Base-by-base conservation (phyloP, 1,284 basidiomycete species). In the Laetiporus sulphureus region DNA sequence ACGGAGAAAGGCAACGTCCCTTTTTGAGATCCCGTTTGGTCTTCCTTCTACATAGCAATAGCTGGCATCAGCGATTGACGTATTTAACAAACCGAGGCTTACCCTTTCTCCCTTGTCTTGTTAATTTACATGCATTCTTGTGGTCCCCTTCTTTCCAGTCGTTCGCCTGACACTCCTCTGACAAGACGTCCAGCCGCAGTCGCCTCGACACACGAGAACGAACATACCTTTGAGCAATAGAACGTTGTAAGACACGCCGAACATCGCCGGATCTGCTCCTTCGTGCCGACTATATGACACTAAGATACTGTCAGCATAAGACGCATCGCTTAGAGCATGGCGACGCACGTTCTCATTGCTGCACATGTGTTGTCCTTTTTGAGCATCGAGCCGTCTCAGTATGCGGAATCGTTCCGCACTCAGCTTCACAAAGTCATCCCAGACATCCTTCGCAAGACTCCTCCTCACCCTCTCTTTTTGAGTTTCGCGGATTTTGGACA, bases 121-220 rank as follows among this genome's bases (percentile, higher is more conserved):
- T 68, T 43, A 67, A 41, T 40, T 65, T 62, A 53, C 65, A 67
- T 50, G 63, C 62, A 2, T 43, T 48, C 44, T 60, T 63, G 50
- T 68, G 65, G 15, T 65, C 62, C 19, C 58, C 58, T 41, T 63
- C 60, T 38, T 67, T 66, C 63, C 64, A 66, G 2, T 62, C 61
- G 2, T 46, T 42, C 3, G 50, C 49, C 44, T 66, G 65, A 41
- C 65, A 67, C 44, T 65, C 61, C 42, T 49, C 5, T 19, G 16
- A 7, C 8, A 10, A 11, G 16, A 33, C 32, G 7, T 33, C 7
- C 15, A 3, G 34, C 5, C 3, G 8, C 24, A 30, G 30, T n/a
- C 30, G 18, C 22, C 36, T 33, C 27, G 25, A 13, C 18, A 3
- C 15, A 11, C 20, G 5, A 27, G 27, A 27, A 12, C 11, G 21